Conservation (phyloP, 306 rosid genomes). For the Pterocarpus macrocarpus region DNA sequence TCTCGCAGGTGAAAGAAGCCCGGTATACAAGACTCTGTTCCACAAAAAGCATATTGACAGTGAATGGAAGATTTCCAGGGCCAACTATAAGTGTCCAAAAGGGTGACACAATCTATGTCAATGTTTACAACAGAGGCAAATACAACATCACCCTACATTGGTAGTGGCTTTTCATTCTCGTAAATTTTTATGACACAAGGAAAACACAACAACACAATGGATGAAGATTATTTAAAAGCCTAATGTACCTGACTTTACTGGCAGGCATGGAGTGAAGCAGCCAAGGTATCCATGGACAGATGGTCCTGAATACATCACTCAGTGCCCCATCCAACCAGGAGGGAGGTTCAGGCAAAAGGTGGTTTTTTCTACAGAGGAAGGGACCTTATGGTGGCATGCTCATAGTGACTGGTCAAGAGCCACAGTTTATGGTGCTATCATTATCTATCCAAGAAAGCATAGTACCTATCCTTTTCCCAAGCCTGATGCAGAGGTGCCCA, state of each 20-base stretch:
- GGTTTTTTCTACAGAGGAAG: conserved; percentile 56
- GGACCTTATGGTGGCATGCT: conserved; percentile 75
- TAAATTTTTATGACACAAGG: not conserved
- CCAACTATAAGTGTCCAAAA: conserved; percentile 50
- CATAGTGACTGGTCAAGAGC: conserved; percentile 64
- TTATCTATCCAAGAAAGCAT: conserved; percentile 49
- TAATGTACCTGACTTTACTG: not conserved
- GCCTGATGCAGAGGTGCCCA: conserved; percentile 54
- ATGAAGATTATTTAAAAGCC: not conserved
- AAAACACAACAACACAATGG: not conserved
- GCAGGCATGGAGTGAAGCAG: conserved; percentile 63
- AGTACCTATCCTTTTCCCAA: conserved; percentile 54
- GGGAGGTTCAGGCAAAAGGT: conserved; percentile 51
- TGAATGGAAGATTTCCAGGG: conserved; percentile 63
- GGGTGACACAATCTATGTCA: conserved; percentile 56
- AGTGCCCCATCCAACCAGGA: conserved; percentile 64
- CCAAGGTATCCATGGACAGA: conserved; percentile 64
- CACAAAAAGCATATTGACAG: conserved; percentile 60
- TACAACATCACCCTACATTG: conserved; percentile 65
- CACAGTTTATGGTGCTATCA: conserved; percentile 61
- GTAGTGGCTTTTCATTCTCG: conserved; percentile 28
- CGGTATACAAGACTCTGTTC: conserved; percentile 53
- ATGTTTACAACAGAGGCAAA: conserved; percentile 50
- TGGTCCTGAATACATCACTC: conserved; percentile 61
- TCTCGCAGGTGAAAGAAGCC: conserved; percentile 47